Base-by-base conservation (phyloP, 2,329 filamentous ascomycete genomes). In the Lachnellula occidentalis region DNA sequence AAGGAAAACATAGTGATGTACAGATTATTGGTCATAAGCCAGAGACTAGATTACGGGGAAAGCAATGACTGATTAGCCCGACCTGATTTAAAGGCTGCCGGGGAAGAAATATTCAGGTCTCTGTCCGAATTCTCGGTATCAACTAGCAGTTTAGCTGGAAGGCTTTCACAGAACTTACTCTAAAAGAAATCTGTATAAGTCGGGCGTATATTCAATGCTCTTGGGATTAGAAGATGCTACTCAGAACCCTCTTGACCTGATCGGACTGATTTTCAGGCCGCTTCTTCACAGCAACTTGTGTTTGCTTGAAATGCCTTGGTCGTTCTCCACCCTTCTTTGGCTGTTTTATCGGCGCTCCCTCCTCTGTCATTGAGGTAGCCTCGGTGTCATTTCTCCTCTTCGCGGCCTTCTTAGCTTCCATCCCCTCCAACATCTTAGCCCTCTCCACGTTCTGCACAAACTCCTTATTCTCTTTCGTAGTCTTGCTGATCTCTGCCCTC, bases 361-460 rank as follows among this genome's bases (percentile, higher is more conserved):
- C 67, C 11, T 53, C 58, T 8, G 60, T 57, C 8, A 59, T 57
- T 27, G 46, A 61, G 17, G 56, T 63, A 53, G 59, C 61, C 19
- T 63, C 71, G 56, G 68, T 65, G 58, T 71, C 70, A 45, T 64
- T 71, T 59, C 61, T 69, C 60, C 66, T 72, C 71, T 74, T 78
- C 43, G 71, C 76, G 50, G 76, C 76, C 62, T 71, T 77, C 68
- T 84, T 85, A 53, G 75, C 76, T 67, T 85, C 82, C 71, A 92
- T 91, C 9, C 84, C 84, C 49, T 89, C 84, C 61, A 90, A 69
- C 78, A 90, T 87, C 81, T 92, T 92, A 49, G 83, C 86, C 67
- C 78, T 82, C 76, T 94, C 88, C 54, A 94, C 79, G 67, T 92
- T 91, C 63, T 82, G 77, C 56, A 92, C 80, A 69, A 92, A 94